Evolutionary conservation across 1,284 basidiomycete species (phyloP), one percentile per base, ranked within the genome.

Genomic region (Phellinidium pouzarii): DNA sequence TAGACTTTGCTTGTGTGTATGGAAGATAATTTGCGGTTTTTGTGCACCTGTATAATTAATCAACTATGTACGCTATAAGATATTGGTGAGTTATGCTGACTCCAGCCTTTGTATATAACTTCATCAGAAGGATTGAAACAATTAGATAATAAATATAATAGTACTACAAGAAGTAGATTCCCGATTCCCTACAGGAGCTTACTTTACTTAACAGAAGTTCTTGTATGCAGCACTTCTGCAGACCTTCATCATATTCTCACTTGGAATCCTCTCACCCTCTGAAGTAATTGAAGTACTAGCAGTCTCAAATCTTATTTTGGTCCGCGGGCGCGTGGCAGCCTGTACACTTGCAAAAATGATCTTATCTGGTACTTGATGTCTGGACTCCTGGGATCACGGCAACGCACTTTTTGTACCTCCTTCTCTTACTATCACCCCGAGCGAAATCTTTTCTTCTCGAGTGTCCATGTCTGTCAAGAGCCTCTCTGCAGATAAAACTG

Each of bases 21-120:
- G 27, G 25, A 40, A 8, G 47, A 7, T 19, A 23, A 20, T 22
- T 8, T 5, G 20, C 11, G 27, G 5, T 50, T 27, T 50, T 19
- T 5, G 31, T 45, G 26, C 25, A 45, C 8, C 4, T 45, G 44
- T 45, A 45, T 45, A n/a, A 27, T 44, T 45, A 45, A 26, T 45
- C 20, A 12, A 29, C 19, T 29, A 17, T 45, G 44, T 45, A 29
- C 27, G 27, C n/a, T 19, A 23, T 45, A 45, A 29, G 26, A 25
- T 27, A 27, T 45, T 31, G 27, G 26, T 45, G 44, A 25, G n/a
- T 12, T 42, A 50, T 43, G 38, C 29, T 40, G 37, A 17, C 37
- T 20, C 14, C 3, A 17, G 8, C 19, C 9, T 29, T 14, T 23
- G 22, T 43, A 12, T 43, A 40, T n/a, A 3, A 7, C 8, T 7